Evolutionary conservation across 2,329 filamentous ascomycete genomes (phyloP), one percentile per base, ranked within the genome.

Genomic region (Aspergillus brasiliensis): DNA sequence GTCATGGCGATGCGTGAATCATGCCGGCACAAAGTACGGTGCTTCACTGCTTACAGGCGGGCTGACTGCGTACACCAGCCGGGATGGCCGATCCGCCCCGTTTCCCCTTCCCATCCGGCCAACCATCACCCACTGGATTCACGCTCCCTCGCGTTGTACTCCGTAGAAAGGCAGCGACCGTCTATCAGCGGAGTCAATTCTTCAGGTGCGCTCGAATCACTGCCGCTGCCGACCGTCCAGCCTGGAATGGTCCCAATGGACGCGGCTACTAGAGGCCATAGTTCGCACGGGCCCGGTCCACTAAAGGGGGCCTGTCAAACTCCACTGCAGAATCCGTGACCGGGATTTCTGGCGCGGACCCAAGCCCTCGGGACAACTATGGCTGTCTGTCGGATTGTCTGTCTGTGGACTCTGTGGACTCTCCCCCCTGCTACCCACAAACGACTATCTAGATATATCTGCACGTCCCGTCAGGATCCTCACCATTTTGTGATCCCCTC

Each of bases 251-350:
- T 19, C 11, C 40, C 40, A 19, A 44, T 21, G 10, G 40, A 19
- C 8, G 38, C 38, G 10, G n/a, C n/a, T 13, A 34, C 31, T 42
- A 37, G 31, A 13, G 25, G n/a, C 17, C n/a, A 25, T 52, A 38
- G 49, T 51, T 53, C 51, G 51, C 51, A 54, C 51, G 51, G 51
- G 51, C 34, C 51, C 17, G 51, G 21, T 38, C 31, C 51, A 52
- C 51, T 38, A 25, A 40, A 27, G 37, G 51, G 40, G 37, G 23
- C 15, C 23, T 48, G 44, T 48, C 23, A 48, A 44, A 10, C 8
- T 47, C 19, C 44, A 25, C 21, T 47, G 44, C 44, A 47, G 44
- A 27, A 27, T 11, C 44, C 19, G 21, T 10, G 44, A 25, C 23
- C 44, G 21, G 44, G 23, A 48, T 48, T 5, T 48, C 31, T 54